Base-by-base conservation (phyloP, 177 flowering plant species). In the Tripterygium wilfordii region DNA sequence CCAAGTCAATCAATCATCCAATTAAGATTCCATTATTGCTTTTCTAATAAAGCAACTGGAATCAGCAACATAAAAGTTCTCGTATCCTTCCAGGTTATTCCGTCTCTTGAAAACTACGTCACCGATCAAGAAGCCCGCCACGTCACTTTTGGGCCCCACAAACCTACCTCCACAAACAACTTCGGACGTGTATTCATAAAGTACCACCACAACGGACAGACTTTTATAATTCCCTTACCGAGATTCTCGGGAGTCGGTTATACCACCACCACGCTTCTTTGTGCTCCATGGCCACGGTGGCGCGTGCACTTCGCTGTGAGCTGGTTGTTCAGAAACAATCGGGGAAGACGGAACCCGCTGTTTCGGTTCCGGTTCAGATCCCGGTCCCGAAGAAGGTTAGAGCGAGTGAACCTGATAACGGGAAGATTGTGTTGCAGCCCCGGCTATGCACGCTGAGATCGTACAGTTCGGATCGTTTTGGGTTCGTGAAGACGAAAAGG, bases 391-490 rank as follows among this genome's bases (percentile, higher is more conserved):
- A 30, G 37, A 22, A 36, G 25, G 36, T 52, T 14, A 53, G 24
- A 28, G 9, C 41, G 23, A 42, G 33, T 41, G 67, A 57, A 12
- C 42, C 61, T 3, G 46, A 22, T 14, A 60, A 22, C 25, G 68
- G 40, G 42, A 86, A 78, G 67, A 75, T 84, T 19, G 44, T 79
- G 20, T 60, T 87, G 56, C 97, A 90, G 66, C 97, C 97, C 0
- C 65, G 97, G 36, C 47, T 87, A 8, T 79, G 88, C 46, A 87
- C 77, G 13, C 76, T 90, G 16, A 69, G 96, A 55, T 77, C 96
- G 9, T 90, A 75, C 57, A 83, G 79, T 0, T 68, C 83, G 0
- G 84, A 78, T 44, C 69, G 62, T 2, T 53, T 53, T 12, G 85
- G 66, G n/a, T 52, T 79, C 46, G 47, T 76, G 17, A 72, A 47